Base-by-base conservation (phyloP, 2,329 filamentous ascomycete genomes). In the Purpureocillium takamizusanense region DNA sequence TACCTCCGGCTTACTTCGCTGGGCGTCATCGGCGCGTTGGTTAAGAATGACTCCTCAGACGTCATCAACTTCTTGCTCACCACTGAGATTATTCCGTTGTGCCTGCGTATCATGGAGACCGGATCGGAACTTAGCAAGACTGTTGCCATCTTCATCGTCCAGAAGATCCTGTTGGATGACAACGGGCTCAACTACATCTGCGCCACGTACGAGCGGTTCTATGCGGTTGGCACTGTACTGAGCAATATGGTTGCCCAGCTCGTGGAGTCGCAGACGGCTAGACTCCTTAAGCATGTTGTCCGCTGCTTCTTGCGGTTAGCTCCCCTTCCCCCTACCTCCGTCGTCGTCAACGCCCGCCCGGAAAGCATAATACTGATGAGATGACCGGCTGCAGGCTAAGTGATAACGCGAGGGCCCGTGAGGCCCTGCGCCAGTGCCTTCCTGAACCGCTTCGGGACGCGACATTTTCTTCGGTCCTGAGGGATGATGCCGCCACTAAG, bases 201-300 rank as follows among this genome's bases (percentile, higher is more conserved):
- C 65, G 90, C 94, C 47, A 98, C 92, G 1, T 98, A 98, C 54
- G 92, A 98, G 69, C 78, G 92, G 15, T 98, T 98, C 65, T 98
- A 97, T 52, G 92, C 92, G 7, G 92, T 98, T 5, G 92, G 92
- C 6, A 98, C 92, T 1, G 92, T 98, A 6, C 70, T 98, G 30
- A 95, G 87, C 67, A 98, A 97, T 59, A 98, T 98, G 92, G 92
- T 98, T 41, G 88, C 84, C 38, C 90, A 97, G 65, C 76, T 98
- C 29, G 92, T 97, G 30, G 92, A 98, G 63, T 90, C 95, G 56
- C 92, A 98, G 65, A 98, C 92, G 2, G 92, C 94, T 23, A 77
- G 92, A 37, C 72, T 98, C 34, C 77, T 98, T 17, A 98, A 98
- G 74, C 92, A 98, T 58, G 92, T 98, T 41, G 92, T 98, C 27